Evolutionary conservation across 768 basidiomycete genomes (phyloP), one percentile per base, ranked within the genome.

Genomic region (Kwoniella botswanensis): DNA sequence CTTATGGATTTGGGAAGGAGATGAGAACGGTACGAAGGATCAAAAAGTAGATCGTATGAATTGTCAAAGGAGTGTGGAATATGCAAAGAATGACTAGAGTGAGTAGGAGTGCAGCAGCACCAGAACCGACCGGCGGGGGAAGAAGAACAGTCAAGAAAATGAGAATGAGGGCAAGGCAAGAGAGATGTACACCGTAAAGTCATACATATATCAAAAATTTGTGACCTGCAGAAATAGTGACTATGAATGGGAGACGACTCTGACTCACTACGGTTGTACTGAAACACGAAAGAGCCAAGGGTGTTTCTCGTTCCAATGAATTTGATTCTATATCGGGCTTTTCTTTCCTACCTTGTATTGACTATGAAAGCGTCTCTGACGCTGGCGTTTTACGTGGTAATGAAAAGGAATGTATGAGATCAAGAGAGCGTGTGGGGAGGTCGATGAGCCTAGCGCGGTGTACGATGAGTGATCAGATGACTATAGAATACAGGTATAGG

Each of bases 81-180:
- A 21, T 24, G 24, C n/a, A 65, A 63, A 55, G 63, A 65, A 44
- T 65, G 52, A 65, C 63, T 65, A 41, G 63, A 53, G 53, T 65
- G 63, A 65, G 63, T 12, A 63, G 24, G 35, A 22, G 62, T 50
- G 17, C 15, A 22, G 43, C 6, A 46, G 41, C 12, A 42, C 35
- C 41, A 35, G 24, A 60, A n/a, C n/a, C 13, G 62, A 17, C 24
- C 9, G 44, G 44, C 22, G 44, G 44, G 18, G 29, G 22, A 10
- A 13, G 62, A 44, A 44, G 43, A 18, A 15, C n/a, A 61, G 22
- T 42, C 21, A 44, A 44, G 60, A 44, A 22, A n/a, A n/a, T 42
- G 9, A 43, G 21, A 21, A n/a, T 35, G 42, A 43, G 41, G 22
- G 43, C 43, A 43, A 12, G n/a, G 15, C 11, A 61, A 22, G 18